Evolutionary conservation across 1,284 basidiomycete genomes (phyloP), one percentile per base, ranked within the genome.

Genomic region (Stereum hirsutum): DNA sequence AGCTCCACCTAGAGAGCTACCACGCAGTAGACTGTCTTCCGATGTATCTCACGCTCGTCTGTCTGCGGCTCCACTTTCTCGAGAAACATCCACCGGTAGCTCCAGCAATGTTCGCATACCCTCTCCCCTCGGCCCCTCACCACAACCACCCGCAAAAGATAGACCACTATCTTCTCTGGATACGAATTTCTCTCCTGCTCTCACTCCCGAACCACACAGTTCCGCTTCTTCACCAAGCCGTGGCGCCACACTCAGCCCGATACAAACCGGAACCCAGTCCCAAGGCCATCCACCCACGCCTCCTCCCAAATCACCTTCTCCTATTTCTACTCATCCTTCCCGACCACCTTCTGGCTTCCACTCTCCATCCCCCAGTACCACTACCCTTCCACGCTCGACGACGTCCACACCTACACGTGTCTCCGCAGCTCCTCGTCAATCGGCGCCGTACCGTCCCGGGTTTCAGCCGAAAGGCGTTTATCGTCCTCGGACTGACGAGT

Each of bases 401-500:
- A 54, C 59, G 1, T 46, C 54, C n/a, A 28, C 50, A 4, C 32
- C 57, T 41, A 32, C 54, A 43, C 33, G 54, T 42, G 36, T 53
- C 34, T 44, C 51, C 24, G 49, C 43, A 5, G 47, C 50, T 1
- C 40, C 43, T 8, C 66, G 66, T 7, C 53, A 59, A 12, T 46
- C 60, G 5, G 72, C 78, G 3, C 83, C 80, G 2, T 90, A 90
- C 57, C 77, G 81, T 38, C 77, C 85, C 6, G 87, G 87, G 0
- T 90, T 90, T 57, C 88, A 91, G 57, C 88, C 88, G 1, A 80
- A 75, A 49, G 87, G 87, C 7, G 75, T 87, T 6, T 75, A 72
- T 51, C 57, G 79, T 19, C 79, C 73, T 6, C 75, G 82, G 20
- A 92, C 89, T 2, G 87, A 86, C 45, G 84, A 89, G 44, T 94